These are phyloP conservation scores for Gynostemma pentaphyllum DNA, from an alignment of 306 rosid genomes.

Conservation along the genomic window DNA sequence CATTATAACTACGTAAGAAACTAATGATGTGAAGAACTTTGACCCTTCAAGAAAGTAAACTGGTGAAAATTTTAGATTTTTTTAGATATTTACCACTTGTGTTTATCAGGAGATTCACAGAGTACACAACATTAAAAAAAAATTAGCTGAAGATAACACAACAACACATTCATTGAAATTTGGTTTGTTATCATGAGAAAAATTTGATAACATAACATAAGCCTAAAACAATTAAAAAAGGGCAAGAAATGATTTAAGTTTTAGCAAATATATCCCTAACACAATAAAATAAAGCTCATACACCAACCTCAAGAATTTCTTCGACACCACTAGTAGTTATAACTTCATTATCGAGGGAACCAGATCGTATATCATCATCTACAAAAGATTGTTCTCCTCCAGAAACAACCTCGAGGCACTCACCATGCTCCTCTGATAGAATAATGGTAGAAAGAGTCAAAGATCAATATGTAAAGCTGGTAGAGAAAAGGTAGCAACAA, in stretches of 20 bases:
- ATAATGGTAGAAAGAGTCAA: slow-evolving; percentile 15
- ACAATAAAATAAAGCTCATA: not conserved
- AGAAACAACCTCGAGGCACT: slow-evolving; percentile 32
- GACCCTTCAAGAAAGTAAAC: not conserved
- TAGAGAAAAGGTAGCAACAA: not conserved
- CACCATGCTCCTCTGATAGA: slow-evolving; percentile 46
- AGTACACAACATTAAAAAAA: not conserved
- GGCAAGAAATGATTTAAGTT: not conserved
- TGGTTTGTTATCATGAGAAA: slow-evolving; percentile 1
- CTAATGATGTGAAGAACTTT: not conserved
- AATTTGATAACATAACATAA: not conserved
- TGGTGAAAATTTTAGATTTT: slow-evolving; percentile 1
- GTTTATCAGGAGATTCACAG: not conserved
- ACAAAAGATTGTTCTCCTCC: slow-evolving; percentile 26
- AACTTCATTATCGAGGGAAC: slow-evolving; percentile 32
- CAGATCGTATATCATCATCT: slow-evolving; percentile 37
- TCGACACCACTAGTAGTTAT: slow-evolving; percentile 22
- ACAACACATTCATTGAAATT: not conserved
- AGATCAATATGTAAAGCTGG: not conserved
- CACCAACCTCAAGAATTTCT: slow-evolving; percentile 37
- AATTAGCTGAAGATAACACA: not conserved
- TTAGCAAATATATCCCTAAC: not conserved
- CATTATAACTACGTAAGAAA: not conserved
- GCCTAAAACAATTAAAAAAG: not conserved
- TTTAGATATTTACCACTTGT: not conserved